Evolutionary conservation across 2,329 filamentous ascomycete species (phyloP).

Genomic region (Sclerotinia spermophila): DNA sequence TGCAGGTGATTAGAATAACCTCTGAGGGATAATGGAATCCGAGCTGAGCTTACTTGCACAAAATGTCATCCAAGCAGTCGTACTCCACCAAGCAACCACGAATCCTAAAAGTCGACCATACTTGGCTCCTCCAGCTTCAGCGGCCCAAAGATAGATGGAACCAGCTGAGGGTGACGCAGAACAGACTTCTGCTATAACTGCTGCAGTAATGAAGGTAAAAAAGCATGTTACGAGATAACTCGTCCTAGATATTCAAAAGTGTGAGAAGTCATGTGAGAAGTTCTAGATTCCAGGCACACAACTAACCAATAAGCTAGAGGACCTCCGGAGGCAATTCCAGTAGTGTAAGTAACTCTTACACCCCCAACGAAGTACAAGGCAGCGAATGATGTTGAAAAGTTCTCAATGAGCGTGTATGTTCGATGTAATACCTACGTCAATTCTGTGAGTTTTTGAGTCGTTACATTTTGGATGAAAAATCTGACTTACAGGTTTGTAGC

Average conservation of each 20-base stretch:
- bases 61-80: constrained; percentile 24
- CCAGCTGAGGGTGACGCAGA: constrained; percentile 22
- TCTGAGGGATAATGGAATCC: neutral
- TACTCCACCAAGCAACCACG: constrained; percentile 22
- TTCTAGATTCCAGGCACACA: constrained; percentile 4
- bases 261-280: neutral
- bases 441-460: constrained; percentile 15
- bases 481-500: constrained; percentile 50
- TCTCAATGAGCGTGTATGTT: constrained; percentile 55
- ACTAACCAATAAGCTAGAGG: constrained; percentile 57
- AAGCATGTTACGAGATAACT: constrained; percentile 45
- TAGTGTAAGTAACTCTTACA: constrained; percentile 58
- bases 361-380: constrained; percentile 59
- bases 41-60: constrained; percentile 15
- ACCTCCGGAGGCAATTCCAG: constrained; percentile 57
- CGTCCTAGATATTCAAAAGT: constrained; percentile 42
- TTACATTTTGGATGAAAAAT: neutral
- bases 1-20: constrained; percentile 8
- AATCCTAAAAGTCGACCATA: constrained; percentile 22
- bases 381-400: constrained; percentile 57
- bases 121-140: constrained; percentile 20
- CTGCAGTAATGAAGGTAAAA: constrained; percentile 24
- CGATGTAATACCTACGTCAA: constrained; percentile 43
- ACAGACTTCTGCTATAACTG: constrained; percentile 23
- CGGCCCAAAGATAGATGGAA: constrained; percentile 25